A percentile compares a stretch with the other conserved stretches of the same genome.
These are phyloP conservation scores for Colletotrichum liaoningense DNA, from an alignment of 2,329 filamentous ascomycete species.

Conservation along the genomic window DNA sequence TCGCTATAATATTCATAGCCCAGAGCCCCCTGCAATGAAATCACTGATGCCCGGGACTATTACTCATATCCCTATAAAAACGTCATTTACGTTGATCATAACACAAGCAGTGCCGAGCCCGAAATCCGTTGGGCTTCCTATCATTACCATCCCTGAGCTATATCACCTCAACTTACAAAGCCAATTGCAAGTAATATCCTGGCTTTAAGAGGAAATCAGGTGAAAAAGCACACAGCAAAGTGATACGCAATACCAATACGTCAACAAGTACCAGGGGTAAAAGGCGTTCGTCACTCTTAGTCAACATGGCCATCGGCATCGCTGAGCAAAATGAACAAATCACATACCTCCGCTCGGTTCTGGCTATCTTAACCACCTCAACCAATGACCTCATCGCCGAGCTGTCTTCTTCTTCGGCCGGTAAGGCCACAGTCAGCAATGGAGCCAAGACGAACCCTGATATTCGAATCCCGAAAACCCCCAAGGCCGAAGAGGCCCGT, in stretches of 20 bases:
- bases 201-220: neutral
- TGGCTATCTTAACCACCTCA: constrained; percentile 11
- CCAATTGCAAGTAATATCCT: neutral
- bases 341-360: constrained; percentile 11
- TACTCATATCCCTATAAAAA: neutral
- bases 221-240: neutral
- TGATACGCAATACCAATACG: neutral
- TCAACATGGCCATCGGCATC: constrained; percentile 18
- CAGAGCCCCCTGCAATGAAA: neutral
- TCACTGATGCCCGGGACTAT: neutral
- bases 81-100: no score
- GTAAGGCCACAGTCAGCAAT: neutral
- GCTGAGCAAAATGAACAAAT: constrained; percentile 20
- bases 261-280: neutral
- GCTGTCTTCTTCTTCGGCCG: constrained; percentile 11
- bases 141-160: no score
- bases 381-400: constrained; percentile 19
- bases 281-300: neutral
- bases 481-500: constrained; percentile 20
- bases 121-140: neutral
- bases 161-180: neutral
- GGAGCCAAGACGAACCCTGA: neutral
- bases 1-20: neutral
- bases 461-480: constrained; percentile 3
- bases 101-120: neutral